Evolutionary conservation across 129 eudicot species (phyloP).

Genomic region (Artemisia argyi): DNA sequence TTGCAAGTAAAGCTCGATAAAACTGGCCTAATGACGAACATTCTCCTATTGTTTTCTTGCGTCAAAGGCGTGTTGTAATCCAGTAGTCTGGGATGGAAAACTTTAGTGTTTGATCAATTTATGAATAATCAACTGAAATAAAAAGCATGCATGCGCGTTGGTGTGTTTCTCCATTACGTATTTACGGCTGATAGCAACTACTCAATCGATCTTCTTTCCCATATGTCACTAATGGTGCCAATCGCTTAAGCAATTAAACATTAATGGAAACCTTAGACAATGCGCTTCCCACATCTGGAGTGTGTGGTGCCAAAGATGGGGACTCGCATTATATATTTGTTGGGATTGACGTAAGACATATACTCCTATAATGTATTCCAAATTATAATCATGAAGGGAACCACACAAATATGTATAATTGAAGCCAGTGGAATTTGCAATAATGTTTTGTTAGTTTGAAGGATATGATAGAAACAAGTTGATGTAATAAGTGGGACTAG

Average conservation of each 20-base stretch:
- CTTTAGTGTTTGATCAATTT: not conserved
- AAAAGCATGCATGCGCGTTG: not conserved
- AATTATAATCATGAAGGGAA: constrained; percentile 26
- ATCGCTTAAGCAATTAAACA: not conserved
- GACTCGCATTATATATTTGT: constrained; percentile 28
- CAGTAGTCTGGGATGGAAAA: too few relatives aligned
- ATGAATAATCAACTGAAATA: not conserved
- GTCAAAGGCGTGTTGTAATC: too few relatives aligned
- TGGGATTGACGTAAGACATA: constrained; percentile 31
- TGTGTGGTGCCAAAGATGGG: constrained; percentile 28
- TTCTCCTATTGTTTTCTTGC: too few relatives aligned
- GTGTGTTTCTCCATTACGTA: not conserved
- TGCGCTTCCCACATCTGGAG: constrained; percentile 9
- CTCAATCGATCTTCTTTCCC: not conserved
- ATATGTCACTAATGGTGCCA: constrained; percentile 2
- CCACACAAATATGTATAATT: constrained; percentile 9
- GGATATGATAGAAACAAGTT: constrained; percentile 25
- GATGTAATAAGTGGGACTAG: constrained; percentile 24
- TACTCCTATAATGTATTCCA: constrained; percentile 23
- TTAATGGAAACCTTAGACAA: not conserved
- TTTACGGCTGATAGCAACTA: not conserved
- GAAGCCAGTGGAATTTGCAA: constrained; percentile 41
- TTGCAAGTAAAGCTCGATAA: not conserved
- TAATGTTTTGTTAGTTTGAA: constrained; percentile 18
- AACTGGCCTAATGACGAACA: not conserved